Percentiles rank a stretch among this genome's conserved stretches.
Evolutionary conservation across 1,139 yeast species (phyloP).

Genomic region (Yarrowia galli): DNA sequence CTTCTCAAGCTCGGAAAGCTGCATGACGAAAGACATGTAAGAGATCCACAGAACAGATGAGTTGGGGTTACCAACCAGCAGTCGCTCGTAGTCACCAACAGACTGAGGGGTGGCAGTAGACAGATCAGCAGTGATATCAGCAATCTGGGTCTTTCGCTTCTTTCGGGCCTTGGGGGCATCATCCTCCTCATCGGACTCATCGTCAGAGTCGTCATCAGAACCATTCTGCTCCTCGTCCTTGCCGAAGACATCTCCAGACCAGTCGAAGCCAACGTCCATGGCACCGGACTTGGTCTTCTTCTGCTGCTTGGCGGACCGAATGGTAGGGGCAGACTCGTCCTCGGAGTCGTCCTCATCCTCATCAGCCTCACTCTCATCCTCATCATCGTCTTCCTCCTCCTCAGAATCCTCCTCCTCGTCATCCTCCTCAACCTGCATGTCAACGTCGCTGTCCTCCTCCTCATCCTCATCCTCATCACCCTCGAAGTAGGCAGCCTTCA

Average conservation of each 20-base stretch:
- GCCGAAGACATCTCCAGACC: slow-evolving; percentile 83
- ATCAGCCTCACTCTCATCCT: slow-evolving; percentile 48
- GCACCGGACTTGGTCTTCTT: slow-evolving; percentile 50
- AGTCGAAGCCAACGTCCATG: slow-evolving; percentile 87
- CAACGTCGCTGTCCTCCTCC: slow-evolving; percentile 49
- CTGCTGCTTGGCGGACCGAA: slow-evolving; percentile 40
- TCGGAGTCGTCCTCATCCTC: slow-evolving; percentile 48
- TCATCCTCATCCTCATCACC: slow-evolving; percentile 52
- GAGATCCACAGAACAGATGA: slow-evolving; percentile 97
- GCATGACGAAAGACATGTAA: slow-evolving; percentile 97
- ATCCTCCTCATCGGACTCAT: slow-evolving; percentile 47
- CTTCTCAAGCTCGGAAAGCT: slow-evolving; percentile 89
- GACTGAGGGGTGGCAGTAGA: slow-evolving; percentile 90
- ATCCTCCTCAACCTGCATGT: slow-evolving; percentile 49
- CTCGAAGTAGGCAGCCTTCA: slow-evolving; percentile 90
- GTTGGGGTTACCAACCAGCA: slow-evolving; percentile 89
- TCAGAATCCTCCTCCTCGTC: slow-evolving; percentile 47
- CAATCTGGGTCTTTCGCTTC: slow-evolving; percentile 57
- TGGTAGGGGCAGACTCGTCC: slow-evolving; percentile 48
- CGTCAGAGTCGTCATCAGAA: slow-evolving; percentile 58
- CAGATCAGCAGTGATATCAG: slow-evolving; percentile 86
- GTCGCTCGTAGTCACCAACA: slow-evolving; percentile 86
- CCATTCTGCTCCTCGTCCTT: slow-evolving; percentile 62
- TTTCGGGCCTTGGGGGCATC: slow-evolving; percentile 54
- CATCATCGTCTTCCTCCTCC: slow-evolving; percentile 48